Percentiles rank a stretch among this genome's conserved stretches.
Evolutionary conservation across 2,329 filamentous ascomycete species (phyloP).

Genomic region (Exophiala aquamarina): DNA sequence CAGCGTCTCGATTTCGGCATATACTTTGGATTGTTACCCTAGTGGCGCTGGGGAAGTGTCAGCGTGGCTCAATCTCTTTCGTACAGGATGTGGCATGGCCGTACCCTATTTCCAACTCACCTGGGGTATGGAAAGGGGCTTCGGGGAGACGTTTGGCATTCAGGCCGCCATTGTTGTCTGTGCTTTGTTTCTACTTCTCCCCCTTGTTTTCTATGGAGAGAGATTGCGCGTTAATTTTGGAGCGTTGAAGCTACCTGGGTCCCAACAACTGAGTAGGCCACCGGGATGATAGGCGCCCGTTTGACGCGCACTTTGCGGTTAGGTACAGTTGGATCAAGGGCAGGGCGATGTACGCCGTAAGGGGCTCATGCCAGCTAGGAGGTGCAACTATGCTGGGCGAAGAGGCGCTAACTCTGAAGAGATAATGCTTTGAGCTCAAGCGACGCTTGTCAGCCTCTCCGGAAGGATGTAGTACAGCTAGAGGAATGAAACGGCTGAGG

Average conservation of each 20-base stretch:
- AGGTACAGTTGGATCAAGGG: too few relatives aligned
- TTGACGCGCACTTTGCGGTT: too few relatives aligned
- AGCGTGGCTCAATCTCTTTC: constrained; percentile 54
- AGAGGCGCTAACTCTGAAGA: too few relatives aligned
- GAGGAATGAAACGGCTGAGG: too few relatives aligned
- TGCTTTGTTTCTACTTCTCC: background rate
- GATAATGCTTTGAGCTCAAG: too few relatives aligned
- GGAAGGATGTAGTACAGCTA: too few relatives aligned
- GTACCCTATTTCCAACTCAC: background rate
- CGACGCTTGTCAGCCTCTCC: too few relatives aligned
- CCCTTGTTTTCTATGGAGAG: background rate
- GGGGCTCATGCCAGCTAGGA: too few relatives aligned
- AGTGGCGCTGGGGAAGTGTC: constrained; percentile 54
- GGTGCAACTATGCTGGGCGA: too few relatives aligned
- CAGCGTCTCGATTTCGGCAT: constrained; percentile 49
- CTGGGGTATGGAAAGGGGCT: background rate
- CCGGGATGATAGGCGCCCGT: too few relatives aligned
- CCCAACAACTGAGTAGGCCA: too few relatives aligned
- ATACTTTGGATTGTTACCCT: constrained; percentile 55
- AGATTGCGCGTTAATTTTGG: background rate
- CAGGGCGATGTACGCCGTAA: too few relatives aligned
- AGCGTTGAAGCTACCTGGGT: background rate
- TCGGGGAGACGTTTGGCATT: background rate
- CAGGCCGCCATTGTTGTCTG: background rate
- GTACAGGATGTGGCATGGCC: background rate